Conservation (phyloP, 2,329 filamentous ascomycete species). For the Colletotrichum godetiae region DNA sequence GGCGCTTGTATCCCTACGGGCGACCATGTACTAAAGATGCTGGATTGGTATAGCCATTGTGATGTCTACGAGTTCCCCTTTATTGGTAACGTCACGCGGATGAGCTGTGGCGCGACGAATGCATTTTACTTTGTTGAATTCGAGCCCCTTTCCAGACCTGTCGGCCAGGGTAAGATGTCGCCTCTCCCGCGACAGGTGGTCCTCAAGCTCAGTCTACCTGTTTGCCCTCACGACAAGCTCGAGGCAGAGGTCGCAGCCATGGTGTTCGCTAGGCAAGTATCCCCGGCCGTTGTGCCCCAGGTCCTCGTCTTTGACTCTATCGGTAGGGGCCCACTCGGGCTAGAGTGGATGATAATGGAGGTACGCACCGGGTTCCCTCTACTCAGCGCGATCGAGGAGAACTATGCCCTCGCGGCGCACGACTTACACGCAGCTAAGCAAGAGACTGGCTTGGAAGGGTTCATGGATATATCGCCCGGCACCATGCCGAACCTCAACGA, state of each 20-base stretch:
- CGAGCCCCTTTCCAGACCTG: neutral
- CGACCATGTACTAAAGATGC: neutral
- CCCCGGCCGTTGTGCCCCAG: neutral
- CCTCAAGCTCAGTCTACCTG: slow-evolving; percentile 26
- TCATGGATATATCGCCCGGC: neutral
- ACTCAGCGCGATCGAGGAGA: neutral
- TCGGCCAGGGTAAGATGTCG: neutral
- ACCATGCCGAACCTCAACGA: neutral
- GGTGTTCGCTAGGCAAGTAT: slow-evolving; percentile 4
- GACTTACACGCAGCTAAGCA: neutral
- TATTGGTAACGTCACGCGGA: neutral
- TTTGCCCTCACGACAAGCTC: slow-evolving; percentile 25
- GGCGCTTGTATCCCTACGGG: neutral
- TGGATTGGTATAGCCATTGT: slow-evolving; percentile 1
- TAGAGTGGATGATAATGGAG: slow-evolving; percentile 37
- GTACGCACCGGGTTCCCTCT: slow-evolving; percentile 10
- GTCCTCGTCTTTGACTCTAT: slow-evolving; percentile 32
- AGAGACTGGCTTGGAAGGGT: slow-evolving; percentile 7
- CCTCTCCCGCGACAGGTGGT: slow-evolving; percentile 10
- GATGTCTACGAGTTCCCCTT: neutral
- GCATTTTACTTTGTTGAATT: slow-evolving; percentile 13
- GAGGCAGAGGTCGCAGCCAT: slow-evolving; percentile 37
- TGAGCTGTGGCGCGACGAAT: slow-evolving; percentile 2
- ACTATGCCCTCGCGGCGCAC: neutral
- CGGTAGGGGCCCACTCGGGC: slow-evolving; percentile 24